Conservation (phyloP, 768 basidiomycete genomes). For the Pisolithus marmoratus region DNA sequence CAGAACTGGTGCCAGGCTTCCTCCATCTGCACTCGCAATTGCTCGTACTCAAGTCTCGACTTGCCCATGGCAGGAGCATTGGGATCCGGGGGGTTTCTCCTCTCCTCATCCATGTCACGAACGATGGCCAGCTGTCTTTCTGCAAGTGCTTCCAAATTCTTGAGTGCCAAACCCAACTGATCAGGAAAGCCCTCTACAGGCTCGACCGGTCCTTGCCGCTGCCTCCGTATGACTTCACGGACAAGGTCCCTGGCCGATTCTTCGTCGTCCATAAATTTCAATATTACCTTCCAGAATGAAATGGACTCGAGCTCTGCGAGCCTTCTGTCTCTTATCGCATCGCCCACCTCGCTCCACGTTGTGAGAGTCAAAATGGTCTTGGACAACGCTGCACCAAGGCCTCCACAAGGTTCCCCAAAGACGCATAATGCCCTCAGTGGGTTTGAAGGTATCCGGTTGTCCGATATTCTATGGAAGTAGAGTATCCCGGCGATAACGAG, state of each 20-base stretch:
- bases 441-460: constrained; percentile 18
- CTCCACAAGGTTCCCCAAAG: constrained; percentile 23
- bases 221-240: neutral
- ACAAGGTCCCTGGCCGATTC: neutral
- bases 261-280: neutral
- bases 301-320: neutral
- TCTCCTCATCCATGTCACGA: neutral
- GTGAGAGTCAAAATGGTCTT: constrained; percentile 26
- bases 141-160: neutral
- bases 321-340: neutral
- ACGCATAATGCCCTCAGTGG: constrained; percentile 16
- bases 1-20: neutral
- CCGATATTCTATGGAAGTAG: constrained; percentile 26
- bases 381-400: constrained; percentile 8
- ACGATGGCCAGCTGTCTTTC: neutral
- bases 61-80: neutral
- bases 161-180: neutral
- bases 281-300: neutral
- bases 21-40: neutral
- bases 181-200: neutral
- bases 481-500: constrained; percentile 19
- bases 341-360: constrained; percentile 23
- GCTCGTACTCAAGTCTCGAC: neutral
- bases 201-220: neutral
- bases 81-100: neutral